Evolutionary conservation across 352 stramenopile genomes (phyloP).

Genomic region (Pythium guiyangense): DNA sequence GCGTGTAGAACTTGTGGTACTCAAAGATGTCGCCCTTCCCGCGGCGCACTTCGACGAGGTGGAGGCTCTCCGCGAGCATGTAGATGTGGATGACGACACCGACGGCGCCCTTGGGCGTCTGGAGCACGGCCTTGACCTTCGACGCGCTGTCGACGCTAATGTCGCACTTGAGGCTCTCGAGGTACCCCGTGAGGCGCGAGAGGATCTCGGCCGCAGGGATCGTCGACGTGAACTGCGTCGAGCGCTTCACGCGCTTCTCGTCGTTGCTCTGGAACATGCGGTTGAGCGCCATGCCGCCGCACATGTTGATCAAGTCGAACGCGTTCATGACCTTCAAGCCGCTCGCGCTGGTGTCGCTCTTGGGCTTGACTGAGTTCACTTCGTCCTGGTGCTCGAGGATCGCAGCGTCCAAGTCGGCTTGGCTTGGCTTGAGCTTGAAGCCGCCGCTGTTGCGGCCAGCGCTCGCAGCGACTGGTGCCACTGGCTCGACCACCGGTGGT

Average conservation of each 20-base stretch:
- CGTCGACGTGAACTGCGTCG: constrained; percentile 84
- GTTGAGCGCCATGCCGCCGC: constrained; percentile 88
- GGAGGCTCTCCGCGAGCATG: constrained; percentile 78
- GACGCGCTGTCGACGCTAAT: constrained; percentile 74
- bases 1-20: constrained; percentile 90
- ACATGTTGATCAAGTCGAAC: constrained; percentile 92
- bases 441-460: constrained; percentile 33
- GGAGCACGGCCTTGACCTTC: constrained; percentile 83
- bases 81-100: constrained; percentile 89
- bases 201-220: constrained; percentile 79
- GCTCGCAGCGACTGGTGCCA: background rate
- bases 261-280: constrained; percentile 88
- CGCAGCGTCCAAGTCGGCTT: constrained; percentile 76
- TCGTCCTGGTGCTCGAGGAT: constrained; percentile 82
- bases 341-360: constrained; percentile 26
- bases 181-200: constrained; percentile 61
- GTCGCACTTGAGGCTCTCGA: constrained; percentile 76
- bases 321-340: constrained; percentile 88
- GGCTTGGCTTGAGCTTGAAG: constrained; percentile 64
- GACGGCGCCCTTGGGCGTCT: constrained; percentile 85
- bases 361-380: constrained; percentile 48
- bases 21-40: constrained; percentile 90
- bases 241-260: constrained; percentile 82
- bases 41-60: constrained; percentile 86
- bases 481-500: constrained; percentile 11